Evolutionary conservation across 768 basidiomycete species (phyloP).

Genomic region (Rhizopogon vulgaris): DNA sequence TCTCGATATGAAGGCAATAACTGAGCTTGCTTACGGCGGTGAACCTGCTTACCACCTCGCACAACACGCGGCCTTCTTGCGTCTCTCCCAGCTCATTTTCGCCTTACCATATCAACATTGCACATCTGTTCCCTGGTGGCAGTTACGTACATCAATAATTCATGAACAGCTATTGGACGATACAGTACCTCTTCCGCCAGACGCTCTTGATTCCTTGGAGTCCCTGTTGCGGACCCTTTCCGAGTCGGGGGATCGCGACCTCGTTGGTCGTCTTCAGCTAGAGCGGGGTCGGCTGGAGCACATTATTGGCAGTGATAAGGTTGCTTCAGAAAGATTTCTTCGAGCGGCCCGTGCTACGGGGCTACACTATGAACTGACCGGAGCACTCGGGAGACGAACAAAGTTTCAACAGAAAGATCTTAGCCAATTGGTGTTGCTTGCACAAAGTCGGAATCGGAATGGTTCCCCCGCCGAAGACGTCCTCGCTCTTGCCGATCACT

Average conservation of each 20-base stretch:
- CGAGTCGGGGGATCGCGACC: slow-evolving; percentile 45
- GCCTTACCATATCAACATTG: slow-evolving; percentile 42
- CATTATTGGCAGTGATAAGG: slow-evolving; percentile 65
- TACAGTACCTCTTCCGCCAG: slow-evolving; percentile 52
- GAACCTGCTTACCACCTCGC: slow-evolving; percentile 96
- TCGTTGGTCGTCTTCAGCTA: slow-evolving; percentile 61
- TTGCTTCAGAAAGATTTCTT: slow-evolving; percentile 72
- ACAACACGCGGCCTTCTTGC: slow-evolving; percentile 59
- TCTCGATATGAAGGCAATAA: slow-evolving; percentile 61
- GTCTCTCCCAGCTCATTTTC: slow-evolving; percentile 69
- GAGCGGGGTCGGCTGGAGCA: slow-evolving; percentile 82
- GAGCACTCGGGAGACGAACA: slow-evolving; percentile 88
- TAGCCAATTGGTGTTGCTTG: slow-evolving; percentile 89
- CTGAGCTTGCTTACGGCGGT: slow-evolving; percentile 76
- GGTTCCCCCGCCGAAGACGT: slow-evolving; percentile 9
- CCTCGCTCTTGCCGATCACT: slow-evolving; percentile 5
- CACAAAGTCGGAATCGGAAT: slow-evolving; percentile 63
- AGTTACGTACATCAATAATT: slow-evolving; percentile 61
- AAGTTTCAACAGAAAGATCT: slow-evolving; percentile 85
- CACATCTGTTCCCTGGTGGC: slow-evolving; percentile 69
- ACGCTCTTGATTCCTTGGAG: slow-evolving; percentile 34
- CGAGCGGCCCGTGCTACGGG: slow-evolving; percentile 71
- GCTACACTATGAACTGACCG: slow-evolving; percentile 86
- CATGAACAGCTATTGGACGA: slow-evolving; percentile 82
- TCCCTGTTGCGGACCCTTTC: slow-evolving; percentile 33